phyloP scores from a whole-genome alignment of 2,329 filamentous ascomycete genomes.

The Colletotrichum lupini region DNA sequence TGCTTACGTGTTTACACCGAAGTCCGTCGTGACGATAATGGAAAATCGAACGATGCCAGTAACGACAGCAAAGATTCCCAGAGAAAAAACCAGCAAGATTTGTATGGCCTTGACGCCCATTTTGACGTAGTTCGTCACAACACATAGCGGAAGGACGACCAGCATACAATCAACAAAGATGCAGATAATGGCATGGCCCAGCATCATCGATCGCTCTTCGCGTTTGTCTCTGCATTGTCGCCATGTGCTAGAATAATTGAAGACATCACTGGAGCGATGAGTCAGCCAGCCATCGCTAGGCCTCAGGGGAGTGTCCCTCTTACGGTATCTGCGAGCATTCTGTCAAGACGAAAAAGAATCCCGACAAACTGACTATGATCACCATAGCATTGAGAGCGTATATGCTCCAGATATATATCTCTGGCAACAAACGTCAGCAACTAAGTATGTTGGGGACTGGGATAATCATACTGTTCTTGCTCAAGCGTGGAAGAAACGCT shows the following conservation, averaged over 20 bases:
- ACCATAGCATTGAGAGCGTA: constrained; percentile 33
- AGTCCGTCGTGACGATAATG: constrained; percentile 46
- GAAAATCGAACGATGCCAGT: constrained; percentile 52
- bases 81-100: constrained; percentile 49
- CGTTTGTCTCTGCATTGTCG: constrained; percentile 41
- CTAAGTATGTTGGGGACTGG: not conserved
- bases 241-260: constrained; percentile 20
- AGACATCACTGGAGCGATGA: constrained; percentile 7
- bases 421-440: not conserved
- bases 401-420: constrained; percentile 15
- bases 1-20: constrained; percentile 46
- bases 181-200: constrained; percentile 44
- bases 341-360: constrained; percentile 36
- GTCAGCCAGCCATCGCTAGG: not conserved
- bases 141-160: constrained; percentile 49
- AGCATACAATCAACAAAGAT: constrained; percentile 48
- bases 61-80: constrained; percentile 50
- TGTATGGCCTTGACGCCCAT: constrained; percentile 46
- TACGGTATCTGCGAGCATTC: constrained; percentile 40
- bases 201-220: constrained; percentile 45
- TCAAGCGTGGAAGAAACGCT: constrained; percentile 48
- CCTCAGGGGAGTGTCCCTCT: not conserved
- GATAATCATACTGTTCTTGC: constrained; percentile 43
- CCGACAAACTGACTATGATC: constrained; percentile 36
- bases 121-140: constrained; percentile 49